Conservation (phyloP, 495 filamentous ascomycete genomes). For the Hypoxylon lenormandii region DNA sequence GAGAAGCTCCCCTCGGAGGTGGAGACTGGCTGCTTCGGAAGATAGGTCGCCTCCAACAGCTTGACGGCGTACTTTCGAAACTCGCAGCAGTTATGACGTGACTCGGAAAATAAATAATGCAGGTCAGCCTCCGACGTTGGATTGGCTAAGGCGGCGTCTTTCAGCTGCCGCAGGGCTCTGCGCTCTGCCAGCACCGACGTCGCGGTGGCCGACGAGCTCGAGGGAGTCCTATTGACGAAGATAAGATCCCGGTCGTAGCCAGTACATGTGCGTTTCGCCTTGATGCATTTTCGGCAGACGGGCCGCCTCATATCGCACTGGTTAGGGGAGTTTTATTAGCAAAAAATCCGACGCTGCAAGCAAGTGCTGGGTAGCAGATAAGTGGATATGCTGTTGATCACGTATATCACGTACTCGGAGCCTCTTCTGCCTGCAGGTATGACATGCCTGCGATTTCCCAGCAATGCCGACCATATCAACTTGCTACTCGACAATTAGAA, state of each 20-base stretch:
- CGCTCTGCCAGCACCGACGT: slow-evolving; percentile 25
- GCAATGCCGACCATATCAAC: slow-evolving; percentile 60
- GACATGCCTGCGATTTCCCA: slow-evolving; percentile 62
- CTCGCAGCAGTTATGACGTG: neutral
- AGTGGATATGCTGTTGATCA: neutral
- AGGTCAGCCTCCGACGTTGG: slow-evolving; percentile 17
- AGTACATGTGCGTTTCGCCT: slow-evolving; percentile 53
- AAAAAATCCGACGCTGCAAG: neutral
- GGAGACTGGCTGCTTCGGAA: slow-evolving; percentile 16
- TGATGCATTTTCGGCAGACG: slow-evolving; percentile 53
- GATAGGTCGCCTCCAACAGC: slow-evolving; percentile 25
- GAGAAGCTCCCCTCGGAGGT: slow-evolving; percentile 24
- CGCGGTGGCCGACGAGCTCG: slow-evolving; percentile 21
- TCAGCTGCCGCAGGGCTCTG: slow-evolving; percentile 10
- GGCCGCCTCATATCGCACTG: slow-evolving; percentile 58
- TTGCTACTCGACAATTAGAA: no score
- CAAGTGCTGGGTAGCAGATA: neutral
- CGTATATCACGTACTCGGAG: slow-evolving; percentile 56
- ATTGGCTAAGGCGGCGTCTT: slow-evolving; percentile 3
- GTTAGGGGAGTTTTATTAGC: neutral
- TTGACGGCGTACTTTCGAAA: slow-evolving; percentile 29
- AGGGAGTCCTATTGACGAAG: slow-evolving; percentile 48
- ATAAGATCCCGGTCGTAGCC: slow-evolving; percentile 55
- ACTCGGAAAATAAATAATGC: slow-evolving; percentile 23
- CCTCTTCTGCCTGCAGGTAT: slow-evolving; percentile 59